Evolutionary conservation across 176 grass and related monocot species (phyloP).

Genomic region (Poa pratensis): DNA sequence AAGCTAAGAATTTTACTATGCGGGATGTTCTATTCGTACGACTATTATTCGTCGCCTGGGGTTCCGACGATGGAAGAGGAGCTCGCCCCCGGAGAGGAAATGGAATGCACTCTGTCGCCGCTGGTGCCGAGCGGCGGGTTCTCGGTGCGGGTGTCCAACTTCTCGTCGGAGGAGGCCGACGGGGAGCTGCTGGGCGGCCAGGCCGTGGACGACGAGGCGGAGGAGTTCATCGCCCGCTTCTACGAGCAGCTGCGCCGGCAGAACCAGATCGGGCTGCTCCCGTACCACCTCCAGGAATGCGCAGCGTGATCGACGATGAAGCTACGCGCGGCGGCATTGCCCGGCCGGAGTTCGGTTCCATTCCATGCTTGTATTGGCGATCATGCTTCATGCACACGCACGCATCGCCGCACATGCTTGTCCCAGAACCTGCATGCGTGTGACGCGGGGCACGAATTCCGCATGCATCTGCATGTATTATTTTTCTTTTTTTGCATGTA

Average conservation of each 20-base stretch:
- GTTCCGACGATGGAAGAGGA: constrained; percentile 37
- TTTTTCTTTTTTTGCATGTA: not conserved
- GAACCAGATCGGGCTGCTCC: constrained; percentile 61
- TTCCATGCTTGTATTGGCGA: not conserved
- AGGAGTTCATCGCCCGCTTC: constrained; percentile 91
- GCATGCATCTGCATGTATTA: too few species aligned
- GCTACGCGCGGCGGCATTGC: not conserved
- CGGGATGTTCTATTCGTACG: too few species aligned
- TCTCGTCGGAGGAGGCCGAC: constrained; percentile 54
- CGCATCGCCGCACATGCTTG: not conserved
- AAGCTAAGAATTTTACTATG: too few species aligned
- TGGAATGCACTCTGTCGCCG: constrained; percentile 43
- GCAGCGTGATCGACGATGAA: not conserved
- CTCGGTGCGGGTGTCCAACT: constrained; percentile 71
- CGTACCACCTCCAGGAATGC: constrained; percentile 52
- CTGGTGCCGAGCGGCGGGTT: not conserved
- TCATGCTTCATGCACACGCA: not conserved
- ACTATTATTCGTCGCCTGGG: constrained; percentile 43
- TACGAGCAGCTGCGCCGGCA: constrained; percentile 89
- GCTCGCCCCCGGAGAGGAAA: constrained; percentile 51
- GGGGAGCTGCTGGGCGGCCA: not conserved
- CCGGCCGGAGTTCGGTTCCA: not conserved
- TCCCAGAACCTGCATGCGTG: not conserved
- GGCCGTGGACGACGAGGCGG: constrained; percentile 79
- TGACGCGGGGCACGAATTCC: constrained; percentile 1